phyloP scores from a whole-genome alignment of 2,329 filamentous ascomycete genomes.

The Gaeumannomyces tritici region DNA sequence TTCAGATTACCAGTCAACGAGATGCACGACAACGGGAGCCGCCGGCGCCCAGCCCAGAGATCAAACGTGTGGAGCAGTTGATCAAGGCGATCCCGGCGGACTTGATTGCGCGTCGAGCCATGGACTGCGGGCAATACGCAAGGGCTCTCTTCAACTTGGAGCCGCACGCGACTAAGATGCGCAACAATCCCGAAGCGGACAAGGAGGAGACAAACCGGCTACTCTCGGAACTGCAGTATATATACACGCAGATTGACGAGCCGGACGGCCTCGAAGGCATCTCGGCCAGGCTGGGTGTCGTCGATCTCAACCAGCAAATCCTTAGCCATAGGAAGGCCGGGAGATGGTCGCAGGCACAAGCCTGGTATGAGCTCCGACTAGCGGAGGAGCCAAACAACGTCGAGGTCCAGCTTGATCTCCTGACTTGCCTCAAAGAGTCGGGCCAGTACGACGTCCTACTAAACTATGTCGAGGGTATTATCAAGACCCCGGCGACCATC shows the following conservation, averaged over 20 bases:
- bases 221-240: constrained; percentile 74
- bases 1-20: constrained; percentile 26
- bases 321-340: constrained; percentile 88
- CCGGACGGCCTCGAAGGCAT: constrained; percentile 95
- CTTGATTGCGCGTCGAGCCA: constrained; percentile 67
- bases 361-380: constrained; percentile 91
- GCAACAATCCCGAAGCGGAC: constrained; percentile 22
- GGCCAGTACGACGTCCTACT: constrained; percentile 86
- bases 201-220: constrained; percentile 51
- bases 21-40: constrained; percentile 18
- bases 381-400: constrained; percentile 67
- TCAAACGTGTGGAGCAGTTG: constrained; percentile 36
- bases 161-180: constrained; percentile 52
- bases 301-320: constrained; percentile 91
- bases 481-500: constrained; percentile 38
- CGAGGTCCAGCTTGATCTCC: constrained; percentile 71
- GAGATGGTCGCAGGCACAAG: constrained; percentile 88
- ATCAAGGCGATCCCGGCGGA: constrained; percentile 61
- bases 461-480: constrained; percentile 76
- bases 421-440: constrained; percentile 88
- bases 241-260: constrained; percentile 96
- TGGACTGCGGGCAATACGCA: constrained; percentile 91
- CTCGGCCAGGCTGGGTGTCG: constrained; percentile 71
- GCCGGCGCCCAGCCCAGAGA: constrained; percentile 15
- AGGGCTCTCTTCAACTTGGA: constrained; percentile 92